These are phyloP conservation scores for Calocybe gambosa DNA, from an alignment of 1,284 basidiomycete species.

Conservation along the genomic window DNA sequence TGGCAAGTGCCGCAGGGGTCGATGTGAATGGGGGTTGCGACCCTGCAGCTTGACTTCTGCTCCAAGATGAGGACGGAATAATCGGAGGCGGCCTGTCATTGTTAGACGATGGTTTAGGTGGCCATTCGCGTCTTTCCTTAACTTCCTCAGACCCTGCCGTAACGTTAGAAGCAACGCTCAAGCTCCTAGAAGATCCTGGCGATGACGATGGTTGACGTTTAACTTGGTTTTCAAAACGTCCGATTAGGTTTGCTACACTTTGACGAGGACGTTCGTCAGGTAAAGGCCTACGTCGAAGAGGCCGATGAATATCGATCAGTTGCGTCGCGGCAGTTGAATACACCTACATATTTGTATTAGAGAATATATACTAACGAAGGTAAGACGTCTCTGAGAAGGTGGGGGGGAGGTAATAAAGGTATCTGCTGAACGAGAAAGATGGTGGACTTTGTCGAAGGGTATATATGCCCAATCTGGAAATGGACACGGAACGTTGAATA, in stretches of 20 bases:
- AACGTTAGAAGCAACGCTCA: slow-evolving; percentile 57
- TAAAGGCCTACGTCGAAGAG: slow-evolving; percentile 49
- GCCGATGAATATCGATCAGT: slow-evolving; percentile 16
- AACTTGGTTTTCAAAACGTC: slow-evolving; percentile 71
- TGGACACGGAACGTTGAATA: neutral
- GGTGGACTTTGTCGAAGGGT: neutral
- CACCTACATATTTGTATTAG: slow-evolving; percentile 27
- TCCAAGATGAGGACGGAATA: slow-evolving; percentile 25
- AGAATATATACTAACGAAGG: neutral
- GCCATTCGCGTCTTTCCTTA: slow-evolving; percentile 72
- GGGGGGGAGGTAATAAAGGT: slow-evolving; percentile 8
- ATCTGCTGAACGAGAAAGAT: slow-evolving; percentile 11
- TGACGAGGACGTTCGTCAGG: slow-evolving; percentile 78
- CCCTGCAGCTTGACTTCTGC: slow-evolving; percentile 11
- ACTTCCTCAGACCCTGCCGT: slow-evolving; percentile 59
- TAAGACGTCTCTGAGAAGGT: slow-evolving; percentile 6
- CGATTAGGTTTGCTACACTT: slow-evolving; percentile 80
- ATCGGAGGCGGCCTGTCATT: slow-evolving; percentile 28
- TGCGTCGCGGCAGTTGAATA: slow-evolving; percentile 6
- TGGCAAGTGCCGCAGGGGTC: slow-evolving; percentile 14
- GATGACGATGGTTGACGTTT: slow-evolving; percentile 47
- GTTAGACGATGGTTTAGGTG: slow-evolving; percentile 41
- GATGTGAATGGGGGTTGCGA: slow-evolving; percentile 9
- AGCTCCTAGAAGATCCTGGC: slow-evolving; percentile 42
- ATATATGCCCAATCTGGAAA: slow-evolving; percentile 16